phyloP scores from a whole-genome alignment of 768 basidiomycete genomes.

The Jaapia argillacea region DNA sequence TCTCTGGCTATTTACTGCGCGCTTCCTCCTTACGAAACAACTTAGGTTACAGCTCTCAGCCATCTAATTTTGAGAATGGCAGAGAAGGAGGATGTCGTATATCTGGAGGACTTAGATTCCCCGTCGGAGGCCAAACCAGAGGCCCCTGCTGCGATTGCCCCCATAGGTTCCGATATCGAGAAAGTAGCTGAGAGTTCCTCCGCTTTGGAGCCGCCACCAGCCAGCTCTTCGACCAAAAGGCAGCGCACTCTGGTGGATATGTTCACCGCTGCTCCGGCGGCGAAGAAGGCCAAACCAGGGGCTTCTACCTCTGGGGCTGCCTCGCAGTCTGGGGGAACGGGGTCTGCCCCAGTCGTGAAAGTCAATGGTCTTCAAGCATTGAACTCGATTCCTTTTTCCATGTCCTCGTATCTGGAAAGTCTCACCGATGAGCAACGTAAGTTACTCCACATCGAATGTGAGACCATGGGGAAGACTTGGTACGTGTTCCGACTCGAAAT shows the following conservation, averaged over 20 bases:
- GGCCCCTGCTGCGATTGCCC: background rate
- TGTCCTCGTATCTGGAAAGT: conserved; percentile 38
- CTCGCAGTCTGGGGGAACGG: background rate
- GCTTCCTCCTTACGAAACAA: too few species aligned
- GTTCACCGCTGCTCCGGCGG: conserved; percentile 29
- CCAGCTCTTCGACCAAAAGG: conserved; percentile 28
- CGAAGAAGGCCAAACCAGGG: conserved; percentile 40
- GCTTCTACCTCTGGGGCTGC: conserved; percentile 14
- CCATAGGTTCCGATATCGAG: conserved; percentile 1
- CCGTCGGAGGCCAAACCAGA: conserved; percentile 1
- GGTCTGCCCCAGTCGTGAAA: conserved; percentile 1
- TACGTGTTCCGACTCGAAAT: conserved; percentile 17
- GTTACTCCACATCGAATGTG: conserved; percentile 58
- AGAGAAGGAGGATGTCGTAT: conserved; percentile 4
- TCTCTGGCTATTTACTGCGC: too few species aligned
- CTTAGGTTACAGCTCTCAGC: too few species aligned
- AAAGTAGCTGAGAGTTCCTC: too few species aligned
- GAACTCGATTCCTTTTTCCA: conserved; percentile 55
- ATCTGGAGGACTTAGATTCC: conserved; percentile 9
- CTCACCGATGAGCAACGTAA: conserved; percentile 47
- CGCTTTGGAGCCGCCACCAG: conserved; percentile 1
- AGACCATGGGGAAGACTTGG: conserved; percentile 70
- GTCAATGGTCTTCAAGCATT: background rate
- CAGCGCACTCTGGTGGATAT: conserved; percentile 62
- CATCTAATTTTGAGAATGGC: conserved; percentile 3